A percentile compares a stretch with the other conserved stretches of the same genome.
phyloP scores from a whole-genome alignment of 495 filamentous ascomycete species.

The Trichoderma asperelloides region DNA sequence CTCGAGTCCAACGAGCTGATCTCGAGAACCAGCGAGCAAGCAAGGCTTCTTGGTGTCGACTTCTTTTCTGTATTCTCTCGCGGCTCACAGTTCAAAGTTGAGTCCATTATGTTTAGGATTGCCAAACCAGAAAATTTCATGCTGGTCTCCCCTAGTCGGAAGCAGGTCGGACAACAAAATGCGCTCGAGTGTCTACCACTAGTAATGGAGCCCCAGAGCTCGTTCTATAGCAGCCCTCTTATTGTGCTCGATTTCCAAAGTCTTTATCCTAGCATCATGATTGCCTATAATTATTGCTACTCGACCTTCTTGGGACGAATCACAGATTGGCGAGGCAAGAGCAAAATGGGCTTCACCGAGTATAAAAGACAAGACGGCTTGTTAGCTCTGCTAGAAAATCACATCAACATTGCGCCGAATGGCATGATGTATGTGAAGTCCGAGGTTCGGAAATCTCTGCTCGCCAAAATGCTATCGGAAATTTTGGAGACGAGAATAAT shows the following conservation, averaged over 20 bases:
- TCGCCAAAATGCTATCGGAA: slow-evolving; percentile 94
- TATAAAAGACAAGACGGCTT: slow-evolving; percentile 68
- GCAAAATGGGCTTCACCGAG: slow-evolving; percentile 91
- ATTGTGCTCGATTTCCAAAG: slow-evolving; percentile 94
- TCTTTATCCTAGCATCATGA: slow-evolving; percentile 95
- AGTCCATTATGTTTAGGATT: slow-evolving; percentile 97
- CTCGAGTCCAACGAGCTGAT: slow-evolving; percentile 86
- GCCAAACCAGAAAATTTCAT: slow-evolving; percentile 95
- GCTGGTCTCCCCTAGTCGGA: slow-evolving; percentile 76
- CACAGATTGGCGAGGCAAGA: slow-evolving; percentile 73
- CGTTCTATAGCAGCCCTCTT: slow-evolving; percentile 83
- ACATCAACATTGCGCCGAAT: slow-evolving; percentile 92
- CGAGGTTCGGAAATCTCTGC: slow-evolving; percentile 74
- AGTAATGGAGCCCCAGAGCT: slow-evolving; percentile 96
- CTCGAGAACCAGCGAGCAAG: slow-evolving; percentile 86
- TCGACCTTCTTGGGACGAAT: slow-evolving; percentile 90
- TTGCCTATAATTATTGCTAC: slow-evolving; percentile 99
- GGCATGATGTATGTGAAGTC: slow-evolving; percentile 92
- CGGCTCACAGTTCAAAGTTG: slow-evolving; percentile 96
- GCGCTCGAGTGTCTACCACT: slow-evolving; percentile 90
- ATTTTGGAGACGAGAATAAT: slow-evolving; percentile 95
- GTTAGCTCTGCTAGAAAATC: slow-evolving; percentile 67
- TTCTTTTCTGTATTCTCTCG: slow-evolving; percentile 92
- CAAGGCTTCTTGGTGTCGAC: slow-evolving; percentile 84
- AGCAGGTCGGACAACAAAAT: slow-evolving; percentile 90